Evolutionary conservation across 106 monocot genomes (phyloP).

Genomic region (Narthecium ossifragum): DNA sequence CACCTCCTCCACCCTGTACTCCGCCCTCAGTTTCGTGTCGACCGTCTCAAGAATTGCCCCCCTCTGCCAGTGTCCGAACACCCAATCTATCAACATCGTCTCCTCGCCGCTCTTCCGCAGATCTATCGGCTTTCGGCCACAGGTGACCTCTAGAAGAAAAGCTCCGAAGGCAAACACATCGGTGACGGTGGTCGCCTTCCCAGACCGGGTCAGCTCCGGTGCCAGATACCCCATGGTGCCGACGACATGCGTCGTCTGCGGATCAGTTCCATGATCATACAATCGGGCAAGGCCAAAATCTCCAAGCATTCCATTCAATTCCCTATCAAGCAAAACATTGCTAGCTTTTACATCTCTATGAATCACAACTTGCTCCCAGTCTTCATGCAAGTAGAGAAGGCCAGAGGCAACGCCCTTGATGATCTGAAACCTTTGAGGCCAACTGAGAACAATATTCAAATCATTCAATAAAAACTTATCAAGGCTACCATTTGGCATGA

Average conservation of each 20-base stretch:
- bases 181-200: conserved; percentile 10
- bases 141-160: conserved; percentile 21
- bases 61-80: conserved; percentile 6
- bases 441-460: background rate
- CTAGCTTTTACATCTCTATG: conserved; percentile 22
- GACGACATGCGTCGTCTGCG: conserved; percentile 3
- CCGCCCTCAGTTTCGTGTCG: conserved; percentile 3
- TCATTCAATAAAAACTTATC: conserved; percentile 4
- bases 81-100: conserved; percentile 11
- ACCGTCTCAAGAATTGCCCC: background rate
- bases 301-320: conserved; percentile 17
- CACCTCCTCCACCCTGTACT: conserved; percentile 6
- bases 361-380: background rate
- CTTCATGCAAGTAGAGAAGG: conserved; percentile 10
- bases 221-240: conserved; percentile 17
- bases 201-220: conserved; percentile 13
- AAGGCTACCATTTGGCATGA: conserved; percentile 10
- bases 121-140: conserved; percentile 19
- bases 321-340: conserved; percentile 21
- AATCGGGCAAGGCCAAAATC: conserved; percentile 25
- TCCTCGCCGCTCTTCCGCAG: background rate
- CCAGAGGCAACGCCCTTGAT: conserved; percentile 6
- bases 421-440: background rate
- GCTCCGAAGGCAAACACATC: conserved; percentile 18
- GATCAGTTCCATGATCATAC: conserved; percentile 6